A percentile compares a stretch with the other conserved stretches of the same genome.
Conservation (phyloP, 2,329 filamentous ascomycete genomes). For the Bipolaris bicolor region DNA sequence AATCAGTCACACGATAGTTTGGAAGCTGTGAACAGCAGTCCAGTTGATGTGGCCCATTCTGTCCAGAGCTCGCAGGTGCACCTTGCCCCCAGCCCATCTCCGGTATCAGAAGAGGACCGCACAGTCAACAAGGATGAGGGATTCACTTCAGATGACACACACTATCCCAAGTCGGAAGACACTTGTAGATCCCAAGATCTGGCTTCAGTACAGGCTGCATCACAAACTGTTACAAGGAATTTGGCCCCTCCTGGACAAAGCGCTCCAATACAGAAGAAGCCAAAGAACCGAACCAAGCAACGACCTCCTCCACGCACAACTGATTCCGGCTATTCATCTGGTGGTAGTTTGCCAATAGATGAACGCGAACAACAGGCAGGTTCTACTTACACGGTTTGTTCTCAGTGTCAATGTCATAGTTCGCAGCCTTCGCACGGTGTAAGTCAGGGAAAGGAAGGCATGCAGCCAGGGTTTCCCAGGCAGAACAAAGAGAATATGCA, state of each 20-base stretch:
- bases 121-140: constrained; percentile 8
- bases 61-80: constrained; percentile 41
- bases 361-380: constrained; percentile 19
- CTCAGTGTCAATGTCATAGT: constrained; percentile 13
- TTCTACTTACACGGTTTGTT: constrained; percentile 8
- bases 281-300: constrained; percentile 12
- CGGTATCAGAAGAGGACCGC: neutral
- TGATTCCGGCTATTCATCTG: constrained; percentile 51
- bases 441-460: neutral
- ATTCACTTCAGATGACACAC: neutral
- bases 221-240: constrained; percentile 9
- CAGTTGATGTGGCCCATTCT: constrained; percentile 29
- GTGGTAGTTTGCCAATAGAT: constrained; percentile 34
- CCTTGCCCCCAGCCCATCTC: constrained; percentile 36
- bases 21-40: constrained; percentile 24
- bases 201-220: constrained; percentile 23
- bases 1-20: constrained; percentile 8
- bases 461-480: neutral
- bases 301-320: constrained; percentile 39
- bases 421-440: constrained; percentile 9
- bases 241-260: constrained; percentile 10
- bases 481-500: neutral
- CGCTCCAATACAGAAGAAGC: constrained; percentile 4
- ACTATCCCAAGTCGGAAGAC: constrained; percentile 10
- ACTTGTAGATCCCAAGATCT: constrained; percentile 35